phyloP scores from a whole-genome alignment of 2,329 filamentous ascomycete species.

The Ampelomyces quisqualis region DNA sequence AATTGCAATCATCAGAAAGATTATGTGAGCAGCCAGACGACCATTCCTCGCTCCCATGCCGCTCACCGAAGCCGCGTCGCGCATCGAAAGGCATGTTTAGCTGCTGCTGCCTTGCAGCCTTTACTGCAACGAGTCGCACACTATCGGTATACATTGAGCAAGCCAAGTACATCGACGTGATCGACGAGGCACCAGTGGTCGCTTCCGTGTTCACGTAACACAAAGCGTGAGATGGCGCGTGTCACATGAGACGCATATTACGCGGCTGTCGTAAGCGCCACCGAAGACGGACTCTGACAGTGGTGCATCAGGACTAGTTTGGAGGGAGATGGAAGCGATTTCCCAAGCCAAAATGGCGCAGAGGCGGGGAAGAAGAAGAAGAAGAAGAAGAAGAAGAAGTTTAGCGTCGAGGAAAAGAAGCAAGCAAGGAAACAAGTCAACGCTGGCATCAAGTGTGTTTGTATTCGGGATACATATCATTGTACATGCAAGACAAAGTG shows the following conservation, averaged over 20 bases:
- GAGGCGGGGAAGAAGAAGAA: constrained; percentile 26
- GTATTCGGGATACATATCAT: no score
- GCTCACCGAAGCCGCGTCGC: neutral
- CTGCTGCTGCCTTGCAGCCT: no score
- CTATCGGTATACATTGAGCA: no score
- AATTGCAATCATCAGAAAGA: neutral
- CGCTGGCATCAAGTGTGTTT: no score
- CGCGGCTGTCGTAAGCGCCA: neutral
- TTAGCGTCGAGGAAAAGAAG: neutral
- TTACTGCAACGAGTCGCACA: neutral
- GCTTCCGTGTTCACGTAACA: no score
- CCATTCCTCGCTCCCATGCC: neutral
- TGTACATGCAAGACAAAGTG: no score
- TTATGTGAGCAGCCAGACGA: neutral
- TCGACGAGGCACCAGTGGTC: no score
- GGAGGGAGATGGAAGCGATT: constrained; percentile 27
- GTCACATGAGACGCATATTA: neutral
- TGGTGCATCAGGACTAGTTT: constrained; percentile 30
- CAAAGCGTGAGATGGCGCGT: no score
- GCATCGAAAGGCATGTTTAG: no score
- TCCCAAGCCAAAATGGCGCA: constrained; percentile 27
- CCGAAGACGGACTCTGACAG: constrained; percentile 13
- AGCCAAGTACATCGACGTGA: no score
- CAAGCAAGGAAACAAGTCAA: neutral
- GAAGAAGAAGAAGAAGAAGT: constrained; percentile 19